These are phyloP conservation scores for Eragrostis nindensis DNA, from an alignment of 176 grass and related monocot genomes.

Conservation along the genomic window DNA sequence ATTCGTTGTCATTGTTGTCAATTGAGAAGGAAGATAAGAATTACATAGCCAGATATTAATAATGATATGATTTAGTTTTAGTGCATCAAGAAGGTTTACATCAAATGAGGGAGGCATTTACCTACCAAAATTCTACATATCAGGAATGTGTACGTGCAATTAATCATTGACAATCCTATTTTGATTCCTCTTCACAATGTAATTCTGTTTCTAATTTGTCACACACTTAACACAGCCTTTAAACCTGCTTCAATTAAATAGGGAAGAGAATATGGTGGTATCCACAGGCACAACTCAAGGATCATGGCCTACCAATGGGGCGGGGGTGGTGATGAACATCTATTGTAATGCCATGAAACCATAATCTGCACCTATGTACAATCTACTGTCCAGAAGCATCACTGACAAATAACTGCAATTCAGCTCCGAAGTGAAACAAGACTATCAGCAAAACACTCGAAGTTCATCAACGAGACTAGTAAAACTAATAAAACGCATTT, in stretches of 20 bases:
- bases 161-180: neutral
- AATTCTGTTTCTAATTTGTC: neutral
- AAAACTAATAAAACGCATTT: conserved; percentile 19
- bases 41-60: conserved; percentile 6
- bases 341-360: neutral
- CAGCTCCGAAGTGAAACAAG: neutral
- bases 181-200: neutral
- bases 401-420: neutral
- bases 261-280: neutral
- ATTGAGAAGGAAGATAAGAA: conserved; percentile 9
- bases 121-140: neutral
- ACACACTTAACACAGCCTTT: neutral
- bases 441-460: neutral
- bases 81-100: neutral
- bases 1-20: conserved; percentile 6
- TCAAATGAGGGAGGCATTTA: neutral
- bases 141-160: neutral
- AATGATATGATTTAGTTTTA: neutral
- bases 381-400: neutral
- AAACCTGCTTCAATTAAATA: neutral
- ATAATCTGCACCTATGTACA: neutral
- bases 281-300: neutral
- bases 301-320: neutral
- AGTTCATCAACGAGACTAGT: neutral
- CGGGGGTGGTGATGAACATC: neutral